Percentiles rank a stretch among this genome's conserved stretches.
Evolutionary conservation across 192 early-diverging fungal species (phyloP).

Genomic region (Chytriomyces confervae): DNA sequence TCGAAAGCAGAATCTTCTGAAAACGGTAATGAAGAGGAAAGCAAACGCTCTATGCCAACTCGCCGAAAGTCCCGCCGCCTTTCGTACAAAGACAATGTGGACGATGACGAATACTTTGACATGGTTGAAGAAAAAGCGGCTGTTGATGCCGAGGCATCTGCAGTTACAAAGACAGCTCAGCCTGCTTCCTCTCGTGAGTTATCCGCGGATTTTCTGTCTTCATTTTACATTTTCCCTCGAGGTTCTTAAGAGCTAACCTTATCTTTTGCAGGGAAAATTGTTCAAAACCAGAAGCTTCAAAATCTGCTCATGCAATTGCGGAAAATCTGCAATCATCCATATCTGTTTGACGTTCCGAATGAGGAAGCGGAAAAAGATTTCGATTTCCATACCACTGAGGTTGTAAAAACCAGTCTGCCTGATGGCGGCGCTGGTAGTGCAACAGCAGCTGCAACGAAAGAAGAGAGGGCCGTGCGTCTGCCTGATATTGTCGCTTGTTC

Average conservation of each 20-base stretch:
- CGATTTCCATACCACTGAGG: constrained; percentile 13
- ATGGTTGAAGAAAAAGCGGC: constrained; percentile 42
- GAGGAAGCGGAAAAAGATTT: constrained; percentile 56
- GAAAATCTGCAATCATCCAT: constrained; percentile 97
- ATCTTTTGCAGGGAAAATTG: constrained; percentile 23
- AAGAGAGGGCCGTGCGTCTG: constrained; percentile 26
- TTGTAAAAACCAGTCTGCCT: background rate
- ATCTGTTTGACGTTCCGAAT: constrained; percentile 82
- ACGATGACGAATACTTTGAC: constrained; percentile 54
- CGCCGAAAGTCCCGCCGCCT: background rate
- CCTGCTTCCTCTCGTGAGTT: constrained; percentile 7
- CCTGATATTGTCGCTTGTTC: constrained; percentile 67
- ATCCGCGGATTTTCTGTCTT: background rate
- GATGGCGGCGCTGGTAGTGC: background rate
- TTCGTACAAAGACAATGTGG: constrained; percentile 46
- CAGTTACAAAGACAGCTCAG: background rate
- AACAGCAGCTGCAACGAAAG: background rate
- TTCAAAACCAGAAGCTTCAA: constrained; percentile 51
- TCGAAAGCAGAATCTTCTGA: no score
- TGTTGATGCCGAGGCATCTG: constrained; percentile 13
- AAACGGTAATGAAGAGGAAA: no score
- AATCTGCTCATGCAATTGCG: constrained; percentile 82
- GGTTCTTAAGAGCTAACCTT: background rate
- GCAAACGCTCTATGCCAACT: background rate
- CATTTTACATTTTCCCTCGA: background rate